These are phyloP conservation scores for Pseudoturritis turrita DNA, from an alignment of 345 rosid species.

Conservation along the genomic window DNA sequence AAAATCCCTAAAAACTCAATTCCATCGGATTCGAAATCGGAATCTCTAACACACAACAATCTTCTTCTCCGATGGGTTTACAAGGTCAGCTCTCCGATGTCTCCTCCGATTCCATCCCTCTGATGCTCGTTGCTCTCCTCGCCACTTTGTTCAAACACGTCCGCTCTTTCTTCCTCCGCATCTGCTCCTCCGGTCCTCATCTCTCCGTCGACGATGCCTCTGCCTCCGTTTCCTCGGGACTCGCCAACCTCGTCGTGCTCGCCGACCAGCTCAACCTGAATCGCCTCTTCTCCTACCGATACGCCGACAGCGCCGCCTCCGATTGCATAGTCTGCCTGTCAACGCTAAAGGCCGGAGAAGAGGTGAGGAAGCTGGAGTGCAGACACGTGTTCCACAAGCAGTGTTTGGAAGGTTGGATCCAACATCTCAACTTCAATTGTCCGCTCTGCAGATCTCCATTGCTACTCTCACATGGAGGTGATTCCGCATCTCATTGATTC, in stretches of 20 bases:
- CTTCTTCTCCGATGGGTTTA: slow-evolving; percentile 48
- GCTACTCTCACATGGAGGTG: neutral
- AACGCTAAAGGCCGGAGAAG: slow-evolving; percentile 59
- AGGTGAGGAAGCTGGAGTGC: slow-evolving; percentile 69
- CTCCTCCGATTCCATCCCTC: slow-evolving; percentile 70
- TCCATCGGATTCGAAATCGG: neutral
- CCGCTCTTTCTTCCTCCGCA: slow-evolving; percentile 40
- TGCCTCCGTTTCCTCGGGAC: slow-evolving; percentile 43
- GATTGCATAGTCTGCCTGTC: slow-evolving; percentile 67
- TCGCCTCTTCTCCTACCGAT: slow-evolving; percentile 42
- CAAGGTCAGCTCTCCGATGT: slow-evolving; percentile 62
- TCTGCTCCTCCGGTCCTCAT: slow-evolving; percentile 26
- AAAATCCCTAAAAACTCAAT: neutral
- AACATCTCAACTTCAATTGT: slow-evolving; percentile 61
- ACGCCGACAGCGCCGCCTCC: slow-evolving; percentile 26
- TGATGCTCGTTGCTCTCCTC: slow-evolving; percentile 49
- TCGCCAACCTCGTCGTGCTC: slow-evolving; percentile 47
- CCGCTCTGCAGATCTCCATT: slow-evolving; percentile 68
- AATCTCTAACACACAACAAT: neutral
- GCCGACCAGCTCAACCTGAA: slow-evolving; percentile 64
- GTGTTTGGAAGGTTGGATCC: slow-evolving; percentile 81
- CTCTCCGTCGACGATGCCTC: slow-evolving; percentile 18
- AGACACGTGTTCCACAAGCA: slow-evolving; percentile 74
- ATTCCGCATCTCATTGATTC: slow-evolving; percentile 14
- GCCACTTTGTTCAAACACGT: slow-evolving; percentile 45